Evolutionary conservation across 2,329 filamentous ascomycete species (phyloP).

Genomic region (Ceratocystis diversiconidia): DNA sequence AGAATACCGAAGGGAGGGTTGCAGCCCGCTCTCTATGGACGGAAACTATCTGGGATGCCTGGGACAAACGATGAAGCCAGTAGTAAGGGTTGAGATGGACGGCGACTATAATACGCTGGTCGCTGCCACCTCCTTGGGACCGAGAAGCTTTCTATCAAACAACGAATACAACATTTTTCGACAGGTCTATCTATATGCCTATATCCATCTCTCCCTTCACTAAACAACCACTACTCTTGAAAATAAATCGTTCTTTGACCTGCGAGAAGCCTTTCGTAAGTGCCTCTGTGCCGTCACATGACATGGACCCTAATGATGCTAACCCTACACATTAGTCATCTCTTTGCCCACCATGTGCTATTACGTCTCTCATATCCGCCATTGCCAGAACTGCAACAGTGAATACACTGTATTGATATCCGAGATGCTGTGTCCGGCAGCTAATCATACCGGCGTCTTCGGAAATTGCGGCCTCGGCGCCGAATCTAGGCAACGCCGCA

Average conservation of each 20-base stretch:
- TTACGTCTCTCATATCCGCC: constrained; percentile 27
- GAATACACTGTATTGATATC: constrained; percentile 29
- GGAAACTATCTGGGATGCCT: too few species aligned
- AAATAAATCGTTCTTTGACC: too few species aligned
- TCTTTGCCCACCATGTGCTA: constrained; percentile 26
- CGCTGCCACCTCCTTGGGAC: background rate
- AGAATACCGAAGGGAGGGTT: background rate
- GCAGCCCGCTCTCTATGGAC: background rate
- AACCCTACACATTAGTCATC: constrained; percentile 10
- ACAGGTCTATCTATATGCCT: background rate
- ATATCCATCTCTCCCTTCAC: background rate
- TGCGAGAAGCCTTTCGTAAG: background rate
- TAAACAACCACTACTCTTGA: background rate
- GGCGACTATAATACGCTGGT: background rate
- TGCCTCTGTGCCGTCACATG: background rate
- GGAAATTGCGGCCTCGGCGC: constrained; percentile 27
- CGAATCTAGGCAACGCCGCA: constrained; percentile 23
- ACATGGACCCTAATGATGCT: constrained; percentile 25
- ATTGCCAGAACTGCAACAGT: constrained; percentile 25
- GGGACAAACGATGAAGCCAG: background rate
- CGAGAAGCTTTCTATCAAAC: background rate
- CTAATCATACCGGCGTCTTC: constrained; percentile 25
- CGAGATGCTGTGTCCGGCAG: constrained; percentile 25
- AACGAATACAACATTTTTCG: background rate
- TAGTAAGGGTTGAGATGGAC: background rate